These are phyloP conservation scores for Cytospora schulzeri DNA, from an alignment of 2,329 filamentous ascomycete genomes.

Conservation along the genomic window DNA sequence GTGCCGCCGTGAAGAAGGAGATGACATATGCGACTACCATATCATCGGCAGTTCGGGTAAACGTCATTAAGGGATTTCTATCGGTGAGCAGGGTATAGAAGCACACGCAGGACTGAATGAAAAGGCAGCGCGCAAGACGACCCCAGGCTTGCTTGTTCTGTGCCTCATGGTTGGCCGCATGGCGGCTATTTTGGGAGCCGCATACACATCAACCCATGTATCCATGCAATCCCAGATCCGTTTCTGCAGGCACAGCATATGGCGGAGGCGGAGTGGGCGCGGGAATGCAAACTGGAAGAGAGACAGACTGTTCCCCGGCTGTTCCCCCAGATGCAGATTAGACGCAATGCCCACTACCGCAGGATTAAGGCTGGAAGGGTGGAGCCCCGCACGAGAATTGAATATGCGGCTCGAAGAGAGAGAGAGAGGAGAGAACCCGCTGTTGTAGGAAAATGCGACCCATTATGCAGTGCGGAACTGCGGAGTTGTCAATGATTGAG, in stretches of 20 bases:
- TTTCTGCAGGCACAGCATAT: background rate
- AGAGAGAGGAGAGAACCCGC: background rate
- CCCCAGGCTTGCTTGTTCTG: background rate
- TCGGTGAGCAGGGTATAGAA: constrained; percentile 5
- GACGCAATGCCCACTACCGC: background rate
- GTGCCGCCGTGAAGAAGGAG: constrained; percentile 7
- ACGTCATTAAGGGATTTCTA: constrained; percentile 14
- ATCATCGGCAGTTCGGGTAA: constrained; percentile 1
- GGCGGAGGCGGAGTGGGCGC: background rate
- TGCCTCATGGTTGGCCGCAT: constrained; percentile 20
- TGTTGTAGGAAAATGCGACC: background rate
- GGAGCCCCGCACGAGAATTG: background rate
- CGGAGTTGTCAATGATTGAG: constrained; percentile 10
- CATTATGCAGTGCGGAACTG: constrained; percentile 3
- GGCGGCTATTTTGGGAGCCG: constrained; percentile 17
- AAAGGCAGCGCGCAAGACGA: too few species aligned
- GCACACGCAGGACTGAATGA: background rate
- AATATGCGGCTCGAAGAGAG: background rate
- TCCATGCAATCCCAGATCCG: constrained; percentile 1
- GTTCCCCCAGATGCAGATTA: background rate
- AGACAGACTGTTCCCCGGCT: background rate
- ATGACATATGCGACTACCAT: constrained; percentile 7
- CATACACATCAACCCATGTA: background rate
- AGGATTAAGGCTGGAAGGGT: background rate
- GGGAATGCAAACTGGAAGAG: background rate